These are phyloP conservation scores for Plasmodium inui DNA, from an alignment of 169 alveolate species.

Conservation along the genomic window DNA sequence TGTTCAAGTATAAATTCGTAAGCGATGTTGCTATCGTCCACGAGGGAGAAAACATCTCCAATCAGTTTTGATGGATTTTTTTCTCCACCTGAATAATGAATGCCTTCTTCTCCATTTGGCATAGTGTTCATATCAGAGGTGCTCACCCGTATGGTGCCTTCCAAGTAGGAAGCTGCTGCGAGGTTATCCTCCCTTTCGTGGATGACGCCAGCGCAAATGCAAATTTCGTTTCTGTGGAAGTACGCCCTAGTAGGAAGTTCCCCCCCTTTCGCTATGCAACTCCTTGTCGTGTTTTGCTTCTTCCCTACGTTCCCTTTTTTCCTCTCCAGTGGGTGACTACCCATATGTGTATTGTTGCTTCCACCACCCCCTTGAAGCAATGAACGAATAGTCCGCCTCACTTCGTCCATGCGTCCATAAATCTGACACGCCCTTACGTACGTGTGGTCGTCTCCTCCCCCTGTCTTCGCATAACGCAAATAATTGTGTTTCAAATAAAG, in stretches of 20 bases:
- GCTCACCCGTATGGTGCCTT: constrained; percentile 8
- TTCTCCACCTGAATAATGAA: background rate
- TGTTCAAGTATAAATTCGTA: constrained; percentile 30
- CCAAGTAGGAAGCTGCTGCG: background rate
- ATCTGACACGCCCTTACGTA: constrained; percentile 17
- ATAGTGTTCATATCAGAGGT: background rate
- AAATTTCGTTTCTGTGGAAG: constrained; percentile 21
- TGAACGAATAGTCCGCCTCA: background rate
- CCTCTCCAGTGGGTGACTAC: background rate
- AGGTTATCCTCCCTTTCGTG: background rate
- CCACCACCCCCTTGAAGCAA: background rate
- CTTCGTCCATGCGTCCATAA: constrained; percentile 4
- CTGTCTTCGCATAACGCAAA: constrained; percentile 32
- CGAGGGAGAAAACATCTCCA: background rate
- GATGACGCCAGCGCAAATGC: background rate
- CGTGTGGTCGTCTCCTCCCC: background rate
- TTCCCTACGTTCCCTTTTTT: constrained; percentile 6
- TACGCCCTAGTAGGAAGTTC: background rate
- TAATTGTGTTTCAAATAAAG: constrained; percentile 64
- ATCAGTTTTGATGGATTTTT: background rate
- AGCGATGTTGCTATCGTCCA: constrained; percentile 32
- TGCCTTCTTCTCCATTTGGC: background rate
- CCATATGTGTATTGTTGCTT: background rate
- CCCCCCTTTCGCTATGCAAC: background rate
- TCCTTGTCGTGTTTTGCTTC: background rate